A percentile compares a stretch with the other conserved stretches of the same genome.
These are phyloP conservation scores for Saccharomyces hybrid DNA, from an alignment of 1,139 yeast species.

Conservation along the genomic window DNA sequence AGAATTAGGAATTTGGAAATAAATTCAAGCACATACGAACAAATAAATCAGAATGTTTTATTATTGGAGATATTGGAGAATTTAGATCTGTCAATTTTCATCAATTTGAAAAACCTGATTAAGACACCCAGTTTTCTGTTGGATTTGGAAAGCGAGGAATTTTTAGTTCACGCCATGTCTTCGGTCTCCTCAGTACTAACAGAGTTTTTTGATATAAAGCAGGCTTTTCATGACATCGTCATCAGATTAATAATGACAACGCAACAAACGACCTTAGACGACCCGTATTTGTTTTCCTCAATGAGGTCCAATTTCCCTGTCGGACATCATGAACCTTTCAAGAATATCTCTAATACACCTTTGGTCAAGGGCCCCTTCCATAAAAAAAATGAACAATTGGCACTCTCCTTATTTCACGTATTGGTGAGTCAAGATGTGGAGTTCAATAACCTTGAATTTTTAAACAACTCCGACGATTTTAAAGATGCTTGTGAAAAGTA, in stretches of 20 bases:
- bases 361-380: constrained; percentile 5
- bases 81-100: constrained; percentile 23
- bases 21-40: constrained; percentile 25
- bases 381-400: constrained; percentile 39
- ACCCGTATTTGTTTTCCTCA: constrained; percentile 64
- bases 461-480: constrained; percentile 36
- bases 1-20: constrained; percentile 23
- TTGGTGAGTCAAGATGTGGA: constrained; percentile 41
- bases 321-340: constrained; percentile 35
- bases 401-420: constrained; percentile 40
- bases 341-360: constrained; percentile 4
- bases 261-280: constrained; percentile 62
- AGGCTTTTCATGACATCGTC: constrained; percentile 57
- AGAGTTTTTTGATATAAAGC: constrained; percentile 71
- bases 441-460: constrained; percentile 40
- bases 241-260: constrained; percentile 57
- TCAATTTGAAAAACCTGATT: constrained; percentile 16
- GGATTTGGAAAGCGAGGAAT: constrained; percentile 28
- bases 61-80: constrained; percentile 23
- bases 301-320: constrained; percentile 43
- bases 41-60: constrained; percentile 18
- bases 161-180: constrained; percentile 26
- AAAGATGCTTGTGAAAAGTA: constrained; percentile 36
- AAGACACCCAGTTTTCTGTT: constrained; percentile 9
- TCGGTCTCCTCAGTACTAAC: constrained; percentile 39